These are phyloP conservation scores for Multifurca ochricompacta DNA, from an alignment of 768 basidiomycete genomes.

Conservation along the genomic window DNA sequence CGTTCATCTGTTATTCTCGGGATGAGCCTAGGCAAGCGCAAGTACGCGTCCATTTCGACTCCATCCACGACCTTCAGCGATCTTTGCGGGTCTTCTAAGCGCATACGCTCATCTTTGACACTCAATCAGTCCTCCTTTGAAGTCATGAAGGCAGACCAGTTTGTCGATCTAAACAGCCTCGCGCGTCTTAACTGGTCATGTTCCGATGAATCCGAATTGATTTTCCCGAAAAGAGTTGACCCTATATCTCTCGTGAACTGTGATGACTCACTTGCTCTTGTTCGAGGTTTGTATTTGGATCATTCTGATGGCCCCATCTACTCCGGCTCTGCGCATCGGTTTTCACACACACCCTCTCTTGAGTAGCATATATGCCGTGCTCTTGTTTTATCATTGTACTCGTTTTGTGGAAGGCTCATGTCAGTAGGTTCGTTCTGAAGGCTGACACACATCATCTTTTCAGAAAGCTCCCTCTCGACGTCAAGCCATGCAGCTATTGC, in stretches of 20 bases:
- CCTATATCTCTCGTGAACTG: not conserved
- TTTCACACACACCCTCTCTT: no score
- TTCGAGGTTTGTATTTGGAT: not conserved
- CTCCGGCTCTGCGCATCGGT: not conserved
- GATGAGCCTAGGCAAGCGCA: slow-evolving; percentile 9
- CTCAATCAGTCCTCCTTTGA: slow-evolving; percentile 31
- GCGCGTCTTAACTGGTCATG: not conserved
- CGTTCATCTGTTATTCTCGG: not conserved
- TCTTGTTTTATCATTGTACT: not conserved
- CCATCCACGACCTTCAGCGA: slow-evolving; percentile 31
- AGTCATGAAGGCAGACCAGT: slow-evolving; percentile 24
- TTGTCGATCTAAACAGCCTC: slow-evolving; percentile 14
- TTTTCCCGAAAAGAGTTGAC: not conserved
- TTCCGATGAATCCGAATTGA: not conserved
- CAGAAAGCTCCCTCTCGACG: not conserved
- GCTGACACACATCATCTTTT: not conserved
- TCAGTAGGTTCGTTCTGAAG: not conserved
- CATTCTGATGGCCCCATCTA: no score
- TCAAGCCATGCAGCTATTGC: not conserved
- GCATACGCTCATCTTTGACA: slow-evolving; percentile 37
- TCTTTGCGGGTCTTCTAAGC: slow-evolving; percentile 35
- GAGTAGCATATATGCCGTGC: not conserved
- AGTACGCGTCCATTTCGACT: slow-evolving; percentile 3
- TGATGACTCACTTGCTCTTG: not conserved
- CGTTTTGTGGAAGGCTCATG: not conserved